Base-by-base conservation (phyloP, 768 basidiomycete genomes). In the Naematelia encephala region DNA sequence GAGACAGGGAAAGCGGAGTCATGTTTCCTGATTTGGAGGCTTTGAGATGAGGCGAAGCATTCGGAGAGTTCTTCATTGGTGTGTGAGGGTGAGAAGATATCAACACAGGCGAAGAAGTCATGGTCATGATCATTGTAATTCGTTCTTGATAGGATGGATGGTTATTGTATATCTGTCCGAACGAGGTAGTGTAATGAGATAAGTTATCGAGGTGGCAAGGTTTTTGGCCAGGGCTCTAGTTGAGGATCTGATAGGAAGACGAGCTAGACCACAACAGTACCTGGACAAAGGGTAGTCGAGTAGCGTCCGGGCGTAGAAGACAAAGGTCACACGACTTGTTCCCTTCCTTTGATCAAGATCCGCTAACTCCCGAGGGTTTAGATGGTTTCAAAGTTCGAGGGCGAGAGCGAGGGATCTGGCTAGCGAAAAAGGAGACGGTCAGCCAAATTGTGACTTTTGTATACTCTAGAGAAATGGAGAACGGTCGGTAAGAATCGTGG, bases 1-100 rank as follows among this genome's bases (percentile, higher is more conserved):
- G 39, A 12, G 48, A 11, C 13, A 45, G 43, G 3, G 43, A 30
- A 22, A 50, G 57, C 25, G 62, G 54, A 14, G 62, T 62, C 27
- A 21, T 44, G 21, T 56, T 12, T 2, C 56, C 57, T 2, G 57
- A 60, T 11, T 8, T 13, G 51, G 51, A 25, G 2, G 68, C 63
- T 26, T 49, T 54, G 23, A 70, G 61, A n/a, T 54, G 56, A 11
- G 68, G 67, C 2, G 67, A 69, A 4, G 62, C 67, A 8, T 27
- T 25, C 10, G 67, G 67, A 10, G 67, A 69, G 19, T 60, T 56
- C 19, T 60, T 42, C 45, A 64, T 42, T 54, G 60, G 51, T 44
- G 62, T 22, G 56, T 62, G 50, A 45, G 63, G 43, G 51, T 64
- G 54, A 21, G 51, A 48, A 39, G 26, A 30, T 16, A 25, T 29